A percentile compares a stretch with the other conserved stretches of the same genome.
These are phyloP conservation scores for Thuidium tamariscinum DNA, from an alignment of 225 moss, liverwort and hornwort species.

Conservation along the genomic window DNA sequence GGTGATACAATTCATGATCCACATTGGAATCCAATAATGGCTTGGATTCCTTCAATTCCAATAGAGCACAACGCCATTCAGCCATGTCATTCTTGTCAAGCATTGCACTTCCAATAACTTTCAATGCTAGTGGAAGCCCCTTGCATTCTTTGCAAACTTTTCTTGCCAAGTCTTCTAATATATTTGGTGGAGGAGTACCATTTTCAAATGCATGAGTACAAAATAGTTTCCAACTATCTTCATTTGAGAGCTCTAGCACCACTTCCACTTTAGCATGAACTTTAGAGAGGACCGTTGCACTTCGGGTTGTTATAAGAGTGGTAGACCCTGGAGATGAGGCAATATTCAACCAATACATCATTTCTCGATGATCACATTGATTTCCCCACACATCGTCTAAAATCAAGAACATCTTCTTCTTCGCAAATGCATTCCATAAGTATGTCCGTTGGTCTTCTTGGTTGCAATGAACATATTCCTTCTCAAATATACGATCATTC, in stretches of 20 bases:
- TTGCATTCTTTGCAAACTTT: not conserved
- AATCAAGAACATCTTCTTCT: not conserved
- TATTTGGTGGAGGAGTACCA: not conserved
- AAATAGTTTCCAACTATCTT: not conserved
- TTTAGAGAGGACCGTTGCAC: not conserved
- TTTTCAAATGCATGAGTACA: not conserved
- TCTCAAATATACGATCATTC: no score
- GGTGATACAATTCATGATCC: not conserved
- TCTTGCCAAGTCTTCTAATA: not conserved
- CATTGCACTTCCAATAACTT: not conserved
- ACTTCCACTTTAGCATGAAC: not conserved
- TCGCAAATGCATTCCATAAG: not conserved
- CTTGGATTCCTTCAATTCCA: not conserved
- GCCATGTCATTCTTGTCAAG: not conserved
- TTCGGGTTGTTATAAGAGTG: not conserved
- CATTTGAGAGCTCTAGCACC: not conserved
- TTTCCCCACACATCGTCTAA: slow-evolving; percentile 1
- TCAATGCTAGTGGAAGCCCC: not conserved
- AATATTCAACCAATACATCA: slow-evolving; percentile 1
- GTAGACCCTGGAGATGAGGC: not conserved
- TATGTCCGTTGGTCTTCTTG: no score
- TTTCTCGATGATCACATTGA: not conserved
- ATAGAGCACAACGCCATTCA: not conserved
- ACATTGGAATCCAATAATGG: not conserved
- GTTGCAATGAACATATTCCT: no score